A percentile compares a stretch with the other conserved stretches of the same genome.
Evolutionary conservation across 2,329 filamentous ascomycete species (phyloP).

Genomic region (Cercospora zeae-maydis): DNA sequence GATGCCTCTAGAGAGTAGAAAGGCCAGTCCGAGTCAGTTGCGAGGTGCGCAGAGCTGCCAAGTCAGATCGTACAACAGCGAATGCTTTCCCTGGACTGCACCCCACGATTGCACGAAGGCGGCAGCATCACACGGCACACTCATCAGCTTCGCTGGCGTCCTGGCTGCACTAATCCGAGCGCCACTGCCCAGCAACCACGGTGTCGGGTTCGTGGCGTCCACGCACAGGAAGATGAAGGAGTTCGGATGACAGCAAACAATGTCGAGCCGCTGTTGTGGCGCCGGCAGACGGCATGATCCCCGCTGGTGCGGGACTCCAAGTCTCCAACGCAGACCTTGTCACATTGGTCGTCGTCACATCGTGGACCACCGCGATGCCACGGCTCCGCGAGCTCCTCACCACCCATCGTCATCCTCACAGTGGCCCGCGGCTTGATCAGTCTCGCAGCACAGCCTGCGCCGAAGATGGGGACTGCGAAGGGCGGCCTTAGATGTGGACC

Average conservation of each 20-base stretch:
- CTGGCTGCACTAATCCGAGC: background rate
- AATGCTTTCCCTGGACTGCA: too few species aligned
- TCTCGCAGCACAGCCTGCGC: background rate
- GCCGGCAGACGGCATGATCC: background rate
- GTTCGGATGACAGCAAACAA: background rate
- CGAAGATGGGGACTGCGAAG: background rate
- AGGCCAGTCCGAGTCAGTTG: too few species aligned
- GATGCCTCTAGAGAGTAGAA: too few species aligned
- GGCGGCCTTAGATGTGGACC: constrained; percentile 1
- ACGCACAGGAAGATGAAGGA: background rate
- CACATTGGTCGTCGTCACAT: background rate
- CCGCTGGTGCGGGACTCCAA: background rate
- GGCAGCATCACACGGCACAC: background rate
- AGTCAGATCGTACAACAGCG: too few species aligned
- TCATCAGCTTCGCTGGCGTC: background rate
- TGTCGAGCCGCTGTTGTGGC: background rate
- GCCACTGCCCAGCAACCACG: background rate
- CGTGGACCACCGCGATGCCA: background rate
- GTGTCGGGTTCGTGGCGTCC: background rate
- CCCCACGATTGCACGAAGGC: too few species aligned
- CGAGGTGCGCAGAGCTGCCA: too few species aligned
- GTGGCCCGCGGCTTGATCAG: background rate
- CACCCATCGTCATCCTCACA: background rate
- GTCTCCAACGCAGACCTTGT: too few species aligned
- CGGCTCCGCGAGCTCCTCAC: background rate